A percentile compares a stretch with the other conserved stretches of the same genome.
phyloP scores from a whole-genome alignment of 2,329 filamentous ascomycete genomes.

The Cryoendolithus antarcticus region DNA sequence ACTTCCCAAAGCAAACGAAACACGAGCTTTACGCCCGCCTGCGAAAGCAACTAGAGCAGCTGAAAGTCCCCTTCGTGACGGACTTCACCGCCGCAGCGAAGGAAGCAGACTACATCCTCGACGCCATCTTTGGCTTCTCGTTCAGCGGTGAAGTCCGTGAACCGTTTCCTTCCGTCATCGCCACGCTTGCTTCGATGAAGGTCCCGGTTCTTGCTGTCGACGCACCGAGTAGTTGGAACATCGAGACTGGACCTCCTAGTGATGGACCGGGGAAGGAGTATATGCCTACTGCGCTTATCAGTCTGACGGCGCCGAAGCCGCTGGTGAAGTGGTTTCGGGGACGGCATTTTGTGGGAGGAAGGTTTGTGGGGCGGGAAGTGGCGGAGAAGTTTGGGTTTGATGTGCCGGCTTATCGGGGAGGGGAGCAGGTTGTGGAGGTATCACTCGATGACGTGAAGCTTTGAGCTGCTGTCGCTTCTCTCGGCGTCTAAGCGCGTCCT shows the following conservation, averaged over 20 bases:
- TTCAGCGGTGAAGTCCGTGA: slow-evolving; percentile 89
- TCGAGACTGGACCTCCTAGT: slow-evolving; percentile 69
- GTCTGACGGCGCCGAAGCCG: slow-evolving; percentile 87
- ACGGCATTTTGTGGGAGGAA: slow-evolving; percentile 83
- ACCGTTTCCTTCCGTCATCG: slow-evolving; percentile 74
- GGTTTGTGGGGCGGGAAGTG: slow-evolving; percentile 67
- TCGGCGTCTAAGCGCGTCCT: background rate
- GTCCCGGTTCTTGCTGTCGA: slow-evolving; percentile 80
- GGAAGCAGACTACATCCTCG: slow-evolving; percentile 67
- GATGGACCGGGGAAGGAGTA: slow-evolving; percentile 69
- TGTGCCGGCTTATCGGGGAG: slow-evolving; percentile 66
- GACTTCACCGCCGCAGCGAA: slow-evolving; percentile 60
- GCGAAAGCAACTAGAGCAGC: slow-evolving; percentile 69
- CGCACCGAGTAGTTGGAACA: slow-evolving; percentile 88
- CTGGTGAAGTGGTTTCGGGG: slow-evolving; percentile 73
- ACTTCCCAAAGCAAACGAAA: slow-evolving; percentile 85
- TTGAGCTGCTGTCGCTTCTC: slow-evolving; percentile 18
- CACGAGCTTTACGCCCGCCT: slow-evolving; percentile 85
- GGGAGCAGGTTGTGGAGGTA: slow-evolving; percentile 83
- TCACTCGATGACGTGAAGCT: slow-evolving; percentile 35
- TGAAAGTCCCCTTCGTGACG: slow-evolving; percentile 70
- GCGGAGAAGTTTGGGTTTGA: slow-evolving; percentile 79
- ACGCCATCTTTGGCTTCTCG: slow-evolving; percentile 91
- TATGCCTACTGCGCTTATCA: slow-evolving; percentile 68
- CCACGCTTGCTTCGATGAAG: slow-evolving; percentile 57